Evolutionary conservation across 179 eudicot genomes (phyloP).

Genomic region (Spergularia azorica): DNA sequence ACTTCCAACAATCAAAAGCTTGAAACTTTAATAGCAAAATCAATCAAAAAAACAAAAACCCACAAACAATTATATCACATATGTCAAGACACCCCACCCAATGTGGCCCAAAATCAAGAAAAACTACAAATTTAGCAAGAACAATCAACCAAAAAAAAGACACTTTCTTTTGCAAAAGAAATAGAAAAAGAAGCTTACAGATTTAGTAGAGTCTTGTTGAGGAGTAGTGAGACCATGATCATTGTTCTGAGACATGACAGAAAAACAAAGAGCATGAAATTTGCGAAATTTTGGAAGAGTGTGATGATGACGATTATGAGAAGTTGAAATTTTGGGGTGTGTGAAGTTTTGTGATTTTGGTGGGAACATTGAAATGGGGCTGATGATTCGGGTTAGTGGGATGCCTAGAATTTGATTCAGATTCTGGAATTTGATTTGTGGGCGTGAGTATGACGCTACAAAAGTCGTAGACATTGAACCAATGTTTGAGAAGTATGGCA

Average conservation of each 20-base stretch:
- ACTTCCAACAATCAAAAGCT: neutral
- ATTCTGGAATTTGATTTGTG: too few species aligned
- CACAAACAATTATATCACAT: neutral
- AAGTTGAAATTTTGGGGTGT: slow-evolving; percentile 22
- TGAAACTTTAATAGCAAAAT: neutral
- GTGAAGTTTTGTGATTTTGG: neutral
- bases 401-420: too few species aligned
- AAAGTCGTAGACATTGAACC: too few species aligned
- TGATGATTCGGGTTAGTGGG: neutral
- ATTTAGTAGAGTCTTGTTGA: slow-evolving; percentile 35
- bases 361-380: neutral
- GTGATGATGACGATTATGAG: slow-evolving; percentile 26
- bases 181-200: slow-evolving; percentile 19
- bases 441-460: too few species aligned
- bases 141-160: neutral
- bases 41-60: neutral
- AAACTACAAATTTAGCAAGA: neutral
- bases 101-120: neutral
- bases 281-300: slow-evolving; percentile 27
- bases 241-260: slow-evolving; percentile 35
- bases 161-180: too few species aligned
- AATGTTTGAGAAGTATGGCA: too few species aligned
- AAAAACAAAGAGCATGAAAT: slow-evolving; percentile 31
- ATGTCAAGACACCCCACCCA: neutral
- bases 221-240: neutral